These are phyloP conservation scores for Zizania palustris DNA, from an alignment of 202 grass and related monocot species.

Conservation along the genomic window DNA sequence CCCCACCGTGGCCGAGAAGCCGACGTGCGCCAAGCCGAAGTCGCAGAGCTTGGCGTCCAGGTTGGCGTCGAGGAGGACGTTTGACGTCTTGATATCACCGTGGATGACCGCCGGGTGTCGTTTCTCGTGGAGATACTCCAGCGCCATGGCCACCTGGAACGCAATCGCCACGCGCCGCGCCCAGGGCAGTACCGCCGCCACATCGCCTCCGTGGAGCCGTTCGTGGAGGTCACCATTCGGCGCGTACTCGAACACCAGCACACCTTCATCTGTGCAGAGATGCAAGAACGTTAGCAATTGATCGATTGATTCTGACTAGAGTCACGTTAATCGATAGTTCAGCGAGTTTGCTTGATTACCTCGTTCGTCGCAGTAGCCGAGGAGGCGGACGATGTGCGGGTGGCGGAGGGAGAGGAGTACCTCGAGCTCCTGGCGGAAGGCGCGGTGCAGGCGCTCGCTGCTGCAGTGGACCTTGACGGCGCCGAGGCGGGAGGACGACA, in stretches of 20 bases:
- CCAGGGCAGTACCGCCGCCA: slow-evolving; percentile 50
- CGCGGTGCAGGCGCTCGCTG: slow-evolving; percentile 71
- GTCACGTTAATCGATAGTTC: background rate
- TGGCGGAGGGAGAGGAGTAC: slow-evolving; percentile 75
- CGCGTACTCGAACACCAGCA: slow-evolving; percentile 87
- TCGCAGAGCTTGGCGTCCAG: slow-evolving; percentile 88
- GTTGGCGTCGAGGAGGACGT: slow-evolving; percentile 74
- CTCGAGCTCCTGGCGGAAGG: slow-evolving; percentile 78
- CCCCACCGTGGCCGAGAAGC: slow-evolving; percentile 49
- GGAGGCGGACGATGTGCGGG: slow-evolving; percentile 74
- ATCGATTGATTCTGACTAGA: background rate
- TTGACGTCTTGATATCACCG: slow-evolving; percentile 90
- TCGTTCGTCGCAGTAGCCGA: slow-evolving; percentile 83
- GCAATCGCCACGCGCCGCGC: slow-evolving; percentile 65
- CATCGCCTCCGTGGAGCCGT: slow-evolving; percentile 48
- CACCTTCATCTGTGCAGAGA: slow-evolving; percentile 61
- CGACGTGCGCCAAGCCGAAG: slow-evolving; percentile 80
- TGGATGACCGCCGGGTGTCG: slow-evolving; percentile 61
- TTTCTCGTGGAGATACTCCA: slow-evolving; percentile 87
- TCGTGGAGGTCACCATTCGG: slow-evolving; percentile 82
- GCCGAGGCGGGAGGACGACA: slow-evolving; percentile 48
- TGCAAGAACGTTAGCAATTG: background rate
- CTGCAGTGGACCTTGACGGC: slow-evolving; percentile 79
- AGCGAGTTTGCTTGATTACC: slow-evolving; percentile 28
- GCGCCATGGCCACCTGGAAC: slow-evolving; percentile 66